Conservation (phyloP, 2,329 filamentous ascomycete species). For the Niveomyces coronatus region DNA sequence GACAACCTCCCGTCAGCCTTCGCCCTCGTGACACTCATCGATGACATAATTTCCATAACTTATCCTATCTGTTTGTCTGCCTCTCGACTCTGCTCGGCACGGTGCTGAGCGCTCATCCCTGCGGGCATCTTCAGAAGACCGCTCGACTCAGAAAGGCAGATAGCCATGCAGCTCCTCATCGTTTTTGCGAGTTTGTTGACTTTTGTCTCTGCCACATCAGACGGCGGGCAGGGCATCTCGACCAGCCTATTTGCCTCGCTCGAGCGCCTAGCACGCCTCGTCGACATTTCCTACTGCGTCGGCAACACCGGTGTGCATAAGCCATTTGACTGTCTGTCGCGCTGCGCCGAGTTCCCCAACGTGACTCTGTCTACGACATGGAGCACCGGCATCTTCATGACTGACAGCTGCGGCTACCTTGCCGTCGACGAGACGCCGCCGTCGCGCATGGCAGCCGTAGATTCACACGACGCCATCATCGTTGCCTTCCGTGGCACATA, state of each 20-base stretch:
- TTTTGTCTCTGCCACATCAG: not conserved
- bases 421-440: slow-evolving; percentile 59
- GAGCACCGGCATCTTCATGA: slow-evolving; percentile 79
- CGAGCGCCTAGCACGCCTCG: slow-evolving; percentile 79
- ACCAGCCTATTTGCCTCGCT: slow-evolving; percentile 63
- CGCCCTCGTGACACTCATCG: too few species aligned
- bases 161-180: slow-evolving; percentile 1
- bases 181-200: not conserved
- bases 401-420: slow-evolving; percentile 89
- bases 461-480: slow-evolving; percentile 44
- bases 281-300: slow-evolving; percentile 92
- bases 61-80: too few species aligned
- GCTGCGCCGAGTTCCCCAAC: slow-evolving; percentile 71
- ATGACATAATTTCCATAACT: too few species aligned
- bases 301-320: slow-evolving; percentile 70
- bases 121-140: too few species aligned
- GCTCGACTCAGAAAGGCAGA: not conserved
- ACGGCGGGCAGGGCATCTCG: slow-evolving; percentile 35
- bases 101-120: too few species aligned
- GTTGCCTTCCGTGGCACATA: slow-evolving; percentile 93
- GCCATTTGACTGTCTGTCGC: slow-evolving; percentile 77
- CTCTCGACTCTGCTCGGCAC: too few species aligned
- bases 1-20: too few species aligned
- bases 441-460: slow-evolving; percentile 12
- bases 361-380: slow-evolving; percentile 76